Conservation (phyloP, 2,329 filamentous ascomycete genomes). For the Dryadomyces sulphureus region DNA sequence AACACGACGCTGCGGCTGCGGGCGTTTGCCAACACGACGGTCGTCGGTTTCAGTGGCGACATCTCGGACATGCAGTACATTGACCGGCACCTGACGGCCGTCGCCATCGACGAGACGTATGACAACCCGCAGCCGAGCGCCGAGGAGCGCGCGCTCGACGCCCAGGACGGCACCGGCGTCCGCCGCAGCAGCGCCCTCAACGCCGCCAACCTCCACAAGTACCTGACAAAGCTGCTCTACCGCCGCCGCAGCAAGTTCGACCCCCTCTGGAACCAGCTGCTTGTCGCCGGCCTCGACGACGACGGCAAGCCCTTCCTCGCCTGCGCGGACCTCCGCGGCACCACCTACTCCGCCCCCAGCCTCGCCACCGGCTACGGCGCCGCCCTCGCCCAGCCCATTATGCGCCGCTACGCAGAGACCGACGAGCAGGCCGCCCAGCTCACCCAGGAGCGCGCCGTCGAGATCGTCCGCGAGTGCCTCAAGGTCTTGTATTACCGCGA, state of each 20-base stretch:
- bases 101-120: slow-evolving; percentile 85
- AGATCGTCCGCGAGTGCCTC: slow-evolving; percentile 83
- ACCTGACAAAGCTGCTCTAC: slow-evolving; percentile 92
- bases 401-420: slow-evolving; percentile 71
- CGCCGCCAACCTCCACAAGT: slow-evolving; percentile 91
- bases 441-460: slow-evolving; percentile 62
- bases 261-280: slow-evolving; percentile 90
- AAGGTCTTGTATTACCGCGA: slow-evolving; percentile 98
- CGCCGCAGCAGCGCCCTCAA: slow-evolving; percentile 45
- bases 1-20: slow-evolving; percentile 92
- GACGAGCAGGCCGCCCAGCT: slow-evolving; percentile 62
- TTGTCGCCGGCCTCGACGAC: slow-evolving; percentile 79
- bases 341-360: slow-evolving; percentile 75
- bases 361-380: slow-evolving; percentile 89
- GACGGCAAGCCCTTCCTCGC: slow-evolving; percentile 76
- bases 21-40: slow-evolving; percentile 66
- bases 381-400: slow-evolving; percentile 82
- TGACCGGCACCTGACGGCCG: slow-evolving; percentile 74
- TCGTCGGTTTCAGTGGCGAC: slow-evolving; percentile 92
- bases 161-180: slow-evolving; percentile 50
- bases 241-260: slow-evolving; percentile 89
- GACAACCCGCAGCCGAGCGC: slow-evolving; percentile 23
- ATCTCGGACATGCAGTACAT: slow-evolving; percentile 99
- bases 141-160: slow-evolving; percentile 19
- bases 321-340: slow-evolving; percentile 80